Evolutionary conservation across 306 rosid genomes (phyloP), one percentile per base, ranked within the genome.

Genomic region (Hippophae gyantsensis): DNA sequence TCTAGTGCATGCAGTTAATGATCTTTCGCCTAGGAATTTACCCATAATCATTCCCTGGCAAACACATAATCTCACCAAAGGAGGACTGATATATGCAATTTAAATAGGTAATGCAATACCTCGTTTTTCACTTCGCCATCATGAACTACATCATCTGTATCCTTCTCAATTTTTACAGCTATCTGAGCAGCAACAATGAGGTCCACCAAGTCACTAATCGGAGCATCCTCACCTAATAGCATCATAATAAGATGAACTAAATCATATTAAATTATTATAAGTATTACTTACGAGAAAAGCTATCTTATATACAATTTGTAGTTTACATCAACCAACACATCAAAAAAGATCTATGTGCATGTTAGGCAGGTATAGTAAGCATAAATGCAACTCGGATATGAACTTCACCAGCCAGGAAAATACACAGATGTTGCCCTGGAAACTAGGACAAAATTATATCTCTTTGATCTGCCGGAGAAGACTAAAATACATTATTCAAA

Each of bases 181-280:
- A 87, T 83, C 77, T 78, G 98, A 45, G 90, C 77, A 63, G 95
- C 96, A 60, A 79, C 60, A 68, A 92, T 87, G 72, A 81, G 82
- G 73, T 87, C 88, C 75, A 92, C 95, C 60, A 92, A 78, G 60
- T 81, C 89, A 65, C 81, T 74, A 70, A 87, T 42, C 13, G 89
- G 76, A 44, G 95, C 89, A 61, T 74, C 68, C 73, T 52, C 67
- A 77, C 98, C 98, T 92, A 81, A 67, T 67, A 69, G 58, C 55
- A 65, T 58, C 53, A 66, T 40, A 43, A 43, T 50, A 47, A 74
- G 65, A 61, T 68, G 32, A 53, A 52, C 41, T 38, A 23, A 7
- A 3, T 52, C 13, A 63, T 7, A 10, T 43, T 10, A 13, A 66
- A 47, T 47, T n/a, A 43, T 42, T 13, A 4, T 14, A 42, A 23